Base-by-base conservation (phyloP, 139 green algal genomes). In the Tetradesmus obliquus region DNA sequence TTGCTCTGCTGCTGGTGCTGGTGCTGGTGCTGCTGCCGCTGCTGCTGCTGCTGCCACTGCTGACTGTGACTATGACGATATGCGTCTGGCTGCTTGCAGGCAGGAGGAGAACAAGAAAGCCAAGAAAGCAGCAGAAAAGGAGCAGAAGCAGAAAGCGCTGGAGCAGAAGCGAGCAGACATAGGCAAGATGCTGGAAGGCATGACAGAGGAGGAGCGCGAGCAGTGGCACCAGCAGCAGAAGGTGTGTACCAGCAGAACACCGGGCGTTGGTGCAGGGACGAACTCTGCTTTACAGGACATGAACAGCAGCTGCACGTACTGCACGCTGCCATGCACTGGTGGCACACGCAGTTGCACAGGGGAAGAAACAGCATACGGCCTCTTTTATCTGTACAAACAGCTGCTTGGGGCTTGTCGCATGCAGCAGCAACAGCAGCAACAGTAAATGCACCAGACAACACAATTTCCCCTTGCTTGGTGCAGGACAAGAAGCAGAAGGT, bases 401-500 rank as follows among this genome's bases (percentile, higher is more conserved):
- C 32, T 7, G n/a, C 32, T 55, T 9, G 54, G 24, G 60, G 7
- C 60, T 15, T 71, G 60, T 13, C 15, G 60, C 60, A 71, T 17
- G 66, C 66, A 24, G 66, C 66, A 76, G 2, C 60, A 76, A 19
- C 15, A 76, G 17, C 66, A 76, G 5, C 66, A 13, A 24, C 5
- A 24, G 66, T 17, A 3, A 3, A 24, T 24, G 66, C 66, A 76
- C 17, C 2, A 24, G 2, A 76, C 66, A 76, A 6, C 1, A 76
- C 15, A 66, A 8, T 66, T 24, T 76, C 66, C n/a, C n/a, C 1
- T 7, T 76, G 66, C 66, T 24, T n/a, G 5, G 19, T 79, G 62
- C 84, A 89, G 84, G 84, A 89, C 13, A 89, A 89, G 55, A 81
- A 89, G 60, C 62, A 89, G 84, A 62, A 89, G 84, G 60, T 80